Evolutionary conservation across 1,139 yeast species (phyloP), one percentile per base, ranked within the genome.

Genomic region (Geotrichum histeridarum): DNA sequence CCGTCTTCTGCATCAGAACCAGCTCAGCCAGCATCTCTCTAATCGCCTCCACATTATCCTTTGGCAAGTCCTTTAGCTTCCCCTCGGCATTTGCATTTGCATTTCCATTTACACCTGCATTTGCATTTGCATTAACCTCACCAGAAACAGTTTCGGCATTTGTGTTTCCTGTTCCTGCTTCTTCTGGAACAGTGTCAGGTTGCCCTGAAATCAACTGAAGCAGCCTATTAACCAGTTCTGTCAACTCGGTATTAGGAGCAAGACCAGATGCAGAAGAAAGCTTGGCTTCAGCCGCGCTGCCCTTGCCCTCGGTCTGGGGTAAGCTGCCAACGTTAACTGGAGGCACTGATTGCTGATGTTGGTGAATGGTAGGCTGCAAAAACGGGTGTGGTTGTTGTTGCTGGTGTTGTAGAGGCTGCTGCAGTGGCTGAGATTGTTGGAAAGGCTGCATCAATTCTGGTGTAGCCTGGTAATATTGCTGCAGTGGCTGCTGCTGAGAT

Each of bases 11-110:
- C 7, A 48, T 14, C 8, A 15, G 8, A 8, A 53, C 11, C 18
- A 53, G 47, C 18, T 53, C 50, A 15, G 48, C 55, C 14, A 53
- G 50, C 42, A 48, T 48, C 15, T 33, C 37, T 15, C 52, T 33
- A n/a, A 53, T 43, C 22, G 18, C 22, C 22, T 47, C 52, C 22
- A 53, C 43, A 17, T 43, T 52, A 22, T 37, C 18, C 32, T 48
- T 42, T 12, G 27, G 27, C 27, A 22, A 5, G 27, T 22, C 27
- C 27, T 22, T 22, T 5, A 22, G 5, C 27, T 22, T 22, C 3
- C 5, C 27, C 27, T 22, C 27, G 27, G 27, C 27, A 5, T 22
- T 22, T 22, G 27, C 3, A 22, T 22, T 14, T 15, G 17, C 47
- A 8, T 15, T 14, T 32, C 15, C 30, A 18, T n/a, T 36, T 22